Base-by-base conservation (phyloP, 768 basidiomycete species). In the Amylocystis lapponica region DNA sequence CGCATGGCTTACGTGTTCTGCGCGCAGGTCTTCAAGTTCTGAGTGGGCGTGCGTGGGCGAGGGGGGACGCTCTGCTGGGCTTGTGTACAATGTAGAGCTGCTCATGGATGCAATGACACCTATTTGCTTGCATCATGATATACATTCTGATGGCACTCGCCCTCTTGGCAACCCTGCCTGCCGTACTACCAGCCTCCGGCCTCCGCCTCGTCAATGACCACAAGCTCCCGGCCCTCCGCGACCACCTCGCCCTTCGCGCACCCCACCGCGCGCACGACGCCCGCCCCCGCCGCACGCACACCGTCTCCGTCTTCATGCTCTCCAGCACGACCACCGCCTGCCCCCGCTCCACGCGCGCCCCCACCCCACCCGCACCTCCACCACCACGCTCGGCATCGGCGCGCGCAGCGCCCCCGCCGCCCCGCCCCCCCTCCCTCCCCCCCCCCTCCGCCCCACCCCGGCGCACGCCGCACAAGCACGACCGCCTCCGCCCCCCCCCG, bases 261-360 rank as follows among this genome's bases (percentile, higher is more conserved):
- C 12, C 77, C 78, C 12, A 95, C 76, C 34, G 74, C 68, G 53
- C 71, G 79, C 7, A 95, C 82, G 5, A 81, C 66, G 4, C 91
- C 93, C 27, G 74, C 67, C 7, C 67, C 68, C 46, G 80, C 74
- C 12, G 89, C 80, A 41, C 90, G 72, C 50, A 96, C 31, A 90
- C 86, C 29, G 86, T 94, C 66, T 95, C 92, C 50, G 92, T 96
- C 78, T 97, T 97, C 93, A 96, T 97, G 57, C 92, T 95, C 67
- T 95, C 93, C 57, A 95, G 65, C 5, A 94, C 79, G 23, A 92
- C 80, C 8, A 91, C 72, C 7, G 77, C 78, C 57, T 93, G 86
- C 0, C 89, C 90, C 56, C 76, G 81, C 64, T 83, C 81, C 30
- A 96, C 86, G 12, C 63, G 68, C 39, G 94, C 85, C 4, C 92